Evolutionary conservation across 148 eudicot species (phyloP), one percentile per base, ranked within the genome.

Genomic region (Chenopodium suecicum): DNA sequence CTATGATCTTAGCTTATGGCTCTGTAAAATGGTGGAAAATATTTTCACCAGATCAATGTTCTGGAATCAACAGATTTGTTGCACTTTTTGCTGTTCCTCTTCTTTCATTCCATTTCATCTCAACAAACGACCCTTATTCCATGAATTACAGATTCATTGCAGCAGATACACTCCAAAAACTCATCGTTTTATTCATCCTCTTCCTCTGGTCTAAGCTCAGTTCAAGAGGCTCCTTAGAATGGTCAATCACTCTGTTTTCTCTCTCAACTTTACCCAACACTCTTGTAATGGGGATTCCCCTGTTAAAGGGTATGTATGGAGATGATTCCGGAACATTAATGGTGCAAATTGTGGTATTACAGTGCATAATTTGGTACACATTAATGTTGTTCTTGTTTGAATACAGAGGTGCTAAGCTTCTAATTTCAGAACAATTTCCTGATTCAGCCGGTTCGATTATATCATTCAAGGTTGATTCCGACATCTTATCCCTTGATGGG

Each of bases 11-110:
- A 22, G 98, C 98, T n/a, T 94, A 94, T 48, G 98, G 94, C 6
- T 94, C 98, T 14, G 98, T 94, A 48, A 94, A 91, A 89, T 94
- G 98, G 98, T 94, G 98, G 98, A 90, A 90, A 80, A 94, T 94
- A 76, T 94, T 94, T 82, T 89, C 85, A 76, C 93, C 95, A 0
- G 98, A 91, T 56, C 98, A 94, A 77, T 94, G 98, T 78, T 92
- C 98, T 11, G 98, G 98, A 7, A 94, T 94, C 78, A 94, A 94
- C 86, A 84, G 96, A 25, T 94, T 94, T 56, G 95, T 94, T 0
- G 95, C 95, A 1, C 86, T 94, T 9, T 94, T 94, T 73, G 98
- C 98, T 0, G 98, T 94, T 9, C 98, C 98, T 31, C 82, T 94
- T 4, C 90, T 94, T 1, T 94, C 98, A 1, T 94, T 92, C 79